Conservation (phyloP, 2,329 filamentous ascomycete species). For the Fusarium sp. region DNA sequence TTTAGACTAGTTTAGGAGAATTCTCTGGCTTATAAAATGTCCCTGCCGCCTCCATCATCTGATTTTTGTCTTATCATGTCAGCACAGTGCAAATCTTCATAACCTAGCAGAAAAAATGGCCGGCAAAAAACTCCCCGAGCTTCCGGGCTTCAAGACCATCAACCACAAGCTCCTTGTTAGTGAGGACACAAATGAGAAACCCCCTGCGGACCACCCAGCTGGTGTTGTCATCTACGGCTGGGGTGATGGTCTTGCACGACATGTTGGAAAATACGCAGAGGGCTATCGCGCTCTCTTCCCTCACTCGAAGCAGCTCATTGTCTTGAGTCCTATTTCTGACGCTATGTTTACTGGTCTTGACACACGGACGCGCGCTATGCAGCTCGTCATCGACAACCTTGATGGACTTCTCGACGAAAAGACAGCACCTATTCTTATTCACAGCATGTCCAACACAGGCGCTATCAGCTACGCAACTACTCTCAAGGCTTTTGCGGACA, state of each 20-base stretch:
- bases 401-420: conserved; percentile 29
- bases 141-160: conserved; percentile 60
- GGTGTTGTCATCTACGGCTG: conserved; percentile 68
- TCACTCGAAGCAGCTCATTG: conserved; percentile 62
- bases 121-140: conserved; percentile 36
- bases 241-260: conserved; percentile 68
- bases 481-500: conserved; percentile 60
- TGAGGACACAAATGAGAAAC: conserved; percentile 46
- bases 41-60: not conserved
- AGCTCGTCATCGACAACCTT: conserved; percentile 57
- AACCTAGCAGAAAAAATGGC: conserved; percentile 26
- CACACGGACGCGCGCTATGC: conserved; percentile 60
- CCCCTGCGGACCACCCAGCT: conserved; percentile 54
- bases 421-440: conserved; percentile 59
- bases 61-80: conserved; percentile 1
- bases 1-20: not conserved
- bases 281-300: conserved; percentile 67
- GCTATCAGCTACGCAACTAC: conserved; percentile 66
- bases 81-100: not conserved
- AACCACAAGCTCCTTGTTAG: conserved; percentile 63
- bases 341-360: conserved; percentile 60
- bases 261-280: conserved; percentile 68
- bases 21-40: conserved; percentile 10
- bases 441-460: conserved; percentile 71
- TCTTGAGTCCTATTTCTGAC: conserved; percentile 64